phyloP scores from a whole-genome alignment of 73 alveolate species.

The Paramecium sexaurelia region DNA sequence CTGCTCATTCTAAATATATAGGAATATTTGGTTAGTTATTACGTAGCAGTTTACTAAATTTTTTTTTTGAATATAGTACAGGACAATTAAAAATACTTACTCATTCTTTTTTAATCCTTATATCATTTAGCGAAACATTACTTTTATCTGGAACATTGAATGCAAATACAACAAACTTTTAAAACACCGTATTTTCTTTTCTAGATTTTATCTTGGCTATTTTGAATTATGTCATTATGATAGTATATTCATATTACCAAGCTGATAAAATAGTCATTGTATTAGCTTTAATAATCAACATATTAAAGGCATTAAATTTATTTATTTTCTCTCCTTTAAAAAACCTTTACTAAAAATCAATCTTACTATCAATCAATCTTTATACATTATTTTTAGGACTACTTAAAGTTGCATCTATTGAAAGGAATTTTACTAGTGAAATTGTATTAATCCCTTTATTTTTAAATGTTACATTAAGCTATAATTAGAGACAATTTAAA shows the following conservation, averaged over 20 bases:
- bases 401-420: not conserved
- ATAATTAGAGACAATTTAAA: not conserved
- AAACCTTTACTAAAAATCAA: not conserved
- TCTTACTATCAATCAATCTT: not conserved
- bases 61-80: constrained; percentile 11
- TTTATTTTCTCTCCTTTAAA: not conserved
- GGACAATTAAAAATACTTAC: not conserved
- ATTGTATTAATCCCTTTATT: not conserved
- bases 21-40: constrained; percentile 2
- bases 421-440: not conserved
- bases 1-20: not conserved
- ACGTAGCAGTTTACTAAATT: not conserved
- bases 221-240: not conserved
- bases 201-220: not conserved
- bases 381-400: not conserved
- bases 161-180: not conserved
- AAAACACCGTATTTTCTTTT: not conserved
- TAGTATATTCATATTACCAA: not conserved
- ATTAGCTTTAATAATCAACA: not conserved
- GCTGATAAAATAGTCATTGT: not conserved
- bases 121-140: not conserved
- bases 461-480: not conserved
- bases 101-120: not conserved
- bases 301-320: not conserved
- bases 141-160: not conserved